phyloP scores from a whole-genome alignment of 768 basidiomycete genomes.

The Phlegmacium glaucopus region DNA sequence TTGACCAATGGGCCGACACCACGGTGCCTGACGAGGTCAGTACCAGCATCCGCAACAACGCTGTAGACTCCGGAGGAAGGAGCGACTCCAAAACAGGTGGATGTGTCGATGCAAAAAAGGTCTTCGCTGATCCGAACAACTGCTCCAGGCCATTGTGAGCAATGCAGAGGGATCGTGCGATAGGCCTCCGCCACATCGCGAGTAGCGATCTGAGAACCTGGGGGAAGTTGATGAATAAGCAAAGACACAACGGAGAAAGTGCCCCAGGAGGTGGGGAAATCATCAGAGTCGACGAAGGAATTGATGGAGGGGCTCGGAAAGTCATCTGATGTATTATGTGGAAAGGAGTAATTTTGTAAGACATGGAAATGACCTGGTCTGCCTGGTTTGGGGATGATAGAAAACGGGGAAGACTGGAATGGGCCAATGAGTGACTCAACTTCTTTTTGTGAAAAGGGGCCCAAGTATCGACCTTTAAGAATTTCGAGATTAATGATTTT shows the following conservation, averaged over 20 bases:
- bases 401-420: constrained; percentile 35
- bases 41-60: constrained; percentile 15
- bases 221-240: constrained; percentile 29
- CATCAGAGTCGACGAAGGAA: constrained; percentile 19
- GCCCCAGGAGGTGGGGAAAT: constrained; percentile 41
- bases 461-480: constrained; percentile 18
- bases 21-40: constrained; percentile 15
- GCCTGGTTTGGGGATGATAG: constrained; percentile 28
- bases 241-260: constrained; percentile 30
- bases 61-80: constrained; percentile 25
- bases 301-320: constrained; percentile 24
- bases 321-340: constrained; percentile 2
- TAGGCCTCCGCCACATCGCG: constrained; percentile 38
- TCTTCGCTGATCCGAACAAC: constrained; percentile 22
- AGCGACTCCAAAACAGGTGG: constrained; percentile 16
- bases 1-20: constrained; percentile 27
- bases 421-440: constrained; percentile 27
- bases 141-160: constrained; percentile 33
- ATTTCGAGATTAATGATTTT: constrained; percentile 19
- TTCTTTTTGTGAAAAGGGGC: constrained; percentile 19
- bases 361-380: constrained; percentile 24
- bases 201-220: constrained; percentile 31
- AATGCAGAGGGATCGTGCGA: constrained; percentile 26
- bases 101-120: constrained; percentile 21
- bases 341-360: constrained; percentile 34